A percentile compares a stretch with the other conserved stretches of the same genome.
These are phyloP conservation scores for Aspergillus affinis DNA, from an alignment of 495 filamentous ascomycete species.

Conservation along the genomic window DNA sequence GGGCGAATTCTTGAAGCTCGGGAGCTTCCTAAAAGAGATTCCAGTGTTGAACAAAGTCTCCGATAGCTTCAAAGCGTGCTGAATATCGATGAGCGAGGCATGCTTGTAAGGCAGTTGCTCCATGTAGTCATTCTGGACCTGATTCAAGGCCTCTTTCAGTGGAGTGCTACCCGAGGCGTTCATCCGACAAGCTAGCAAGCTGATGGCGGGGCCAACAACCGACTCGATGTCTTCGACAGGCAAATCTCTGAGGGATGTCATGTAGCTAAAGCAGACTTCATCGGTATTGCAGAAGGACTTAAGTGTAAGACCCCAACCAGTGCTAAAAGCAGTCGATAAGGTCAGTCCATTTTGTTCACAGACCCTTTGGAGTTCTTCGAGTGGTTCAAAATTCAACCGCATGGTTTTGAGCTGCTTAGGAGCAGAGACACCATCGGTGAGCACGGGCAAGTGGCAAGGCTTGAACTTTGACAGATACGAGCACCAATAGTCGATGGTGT, in stretches of 20 bases:
- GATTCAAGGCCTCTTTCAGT: conserved; percentile 32
- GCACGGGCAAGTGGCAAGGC: conserved; percentile 53
- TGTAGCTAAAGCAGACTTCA: conserved; percentile 56
- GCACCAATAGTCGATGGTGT: conserved; percentile 54
- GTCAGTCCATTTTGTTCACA: conserved; percentile 52
- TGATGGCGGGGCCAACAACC: conserved; percentile 54
- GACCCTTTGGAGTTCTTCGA: conserved; percentile 34
- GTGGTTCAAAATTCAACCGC: conserved; percentile 31
- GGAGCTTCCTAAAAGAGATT: conserved; percentile 45
- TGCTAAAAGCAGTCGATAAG: conserved; percentile 51
- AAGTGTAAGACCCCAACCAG: conserved; percentile 54
- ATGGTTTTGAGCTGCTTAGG: conserved; percentile 33
- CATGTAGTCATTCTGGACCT: conserved; percentile 52
- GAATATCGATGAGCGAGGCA: conserved; percentile 53
- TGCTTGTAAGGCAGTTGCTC: conserved; percentile 48
- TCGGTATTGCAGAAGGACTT: conserved; percentile 47
- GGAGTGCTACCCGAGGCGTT: conserved; percentile 27
- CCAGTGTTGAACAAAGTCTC: conserved; percentile 42
- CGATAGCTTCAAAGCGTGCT: conserved; percentile 40
- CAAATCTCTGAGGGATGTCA: conserved; percentile 51
- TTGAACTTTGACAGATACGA: conserved; percentile 46
- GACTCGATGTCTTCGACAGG: conserved; percentile 45
- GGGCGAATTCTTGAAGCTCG: conserved; percentile 20
- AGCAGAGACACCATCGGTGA: conserved; percentile 32
- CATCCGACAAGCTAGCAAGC: conserved; percentile 53